Evolutionary conservation across 1,139 yeast species (phyloP).

Genomic region (Scheffersomyces insectosa): DNA sequence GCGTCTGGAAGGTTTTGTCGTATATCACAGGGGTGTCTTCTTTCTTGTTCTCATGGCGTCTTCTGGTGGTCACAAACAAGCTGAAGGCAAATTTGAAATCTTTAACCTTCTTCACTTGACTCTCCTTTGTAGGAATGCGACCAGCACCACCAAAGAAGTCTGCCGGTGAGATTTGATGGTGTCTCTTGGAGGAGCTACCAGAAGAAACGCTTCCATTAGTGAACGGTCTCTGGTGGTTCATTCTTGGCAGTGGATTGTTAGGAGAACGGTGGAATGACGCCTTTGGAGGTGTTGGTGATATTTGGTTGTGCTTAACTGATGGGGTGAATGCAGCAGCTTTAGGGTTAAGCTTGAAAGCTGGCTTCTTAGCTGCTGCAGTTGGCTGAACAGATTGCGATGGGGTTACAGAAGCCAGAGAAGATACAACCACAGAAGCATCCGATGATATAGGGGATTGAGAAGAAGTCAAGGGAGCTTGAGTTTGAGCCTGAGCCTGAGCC

Average conservation of each 20-base stretch:
- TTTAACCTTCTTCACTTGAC: slow-evolving; percentile 35
- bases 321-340: slow-evolving; percentile 75
- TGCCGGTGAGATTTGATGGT: slow-evolving; percentile 43
- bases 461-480: background rate
- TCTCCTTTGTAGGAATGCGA: slow-evolving; percentile 48
- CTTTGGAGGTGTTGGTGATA: slow-evolving; percentile 35
- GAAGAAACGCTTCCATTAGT: slow-evolving; percentile 14
- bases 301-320: slow-evolving; percentile 27
- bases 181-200: slow-evolving; percentile 29
- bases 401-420: too few species aligned
- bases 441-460: background rate
- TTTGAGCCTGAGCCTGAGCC: background rate
- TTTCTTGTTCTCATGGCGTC: slow-evolving; percentile 30
- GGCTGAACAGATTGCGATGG: slow-evolving; percentile 2
- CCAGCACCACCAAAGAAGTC: slow-evolving; percentile 51
- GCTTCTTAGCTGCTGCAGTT: slow-evolving; percentile 28
- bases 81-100: slow-evolving; percentile 55
- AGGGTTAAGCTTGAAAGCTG: slow-evolving; percentile 69
- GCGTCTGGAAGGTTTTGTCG: slow-evolving; percentile 70
- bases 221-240: slow-evolving; percentile 35
- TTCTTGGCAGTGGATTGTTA: slow-evolving; percentile 37
- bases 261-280: slow-evolving; percentile 26
- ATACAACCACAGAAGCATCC: slow-evolving; percentile 9
- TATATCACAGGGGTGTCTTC: slow-evolving; percentile 24
- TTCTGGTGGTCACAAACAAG: slow-evolving; percentile 48